These are phyloP conservation scores for Mytilinidion resinicola DNA, from an alignment of 495 filamentous ascomycete species.

Conservation along the genomic window DNA sequence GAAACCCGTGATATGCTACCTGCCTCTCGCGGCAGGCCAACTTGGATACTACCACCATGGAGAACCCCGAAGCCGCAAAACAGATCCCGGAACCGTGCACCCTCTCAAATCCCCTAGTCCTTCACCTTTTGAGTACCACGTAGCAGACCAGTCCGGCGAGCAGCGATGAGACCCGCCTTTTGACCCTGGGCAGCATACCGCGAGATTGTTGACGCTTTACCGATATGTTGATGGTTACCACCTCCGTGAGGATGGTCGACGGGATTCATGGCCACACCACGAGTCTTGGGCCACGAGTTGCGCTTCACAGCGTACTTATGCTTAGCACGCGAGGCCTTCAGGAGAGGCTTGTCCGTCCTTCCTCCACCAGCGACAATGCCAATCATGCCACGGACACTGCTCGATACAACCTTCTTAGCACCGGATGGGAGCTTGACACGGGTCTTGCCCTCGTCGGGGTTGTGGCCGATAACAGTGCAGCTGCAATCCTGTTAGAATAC, in stretches of 20 bases:
- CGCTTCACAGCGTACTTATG: conserved; percentile 90
- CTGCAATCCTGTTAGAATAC: no score
- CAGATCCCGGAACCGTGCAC: not conserved
- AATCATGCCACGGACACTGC: conserved; percentile 91
- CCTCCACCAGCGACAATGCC: conserved; percentile 99
- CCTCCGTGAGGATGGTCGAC: conserved; percentile 99
- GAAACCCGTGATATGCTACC: not conserved
- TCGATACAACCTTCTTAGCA: conserved; percentile 97
- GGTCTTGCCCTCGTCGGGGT: conserved; percentile 98
- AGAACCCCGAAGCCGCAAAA: not conserved
- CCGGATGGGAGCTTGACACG: conserved; percentile 97
- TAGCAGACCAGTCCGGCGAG: conserved; percentile 95
- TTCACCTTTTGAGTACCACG: conserved; percentile 99
- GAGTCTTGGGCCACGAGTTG: conserved; percentile 99
- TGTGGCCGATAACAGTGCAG: conserved; percentile 37
- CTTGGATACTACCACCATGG: not conserved
- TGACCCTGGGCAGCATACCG: conserved; percentile 96
- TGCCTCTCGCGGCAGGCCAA: not conserved
- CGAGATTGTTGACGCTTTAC: conserved; percentile 99
- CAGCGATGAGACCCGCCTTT: conserved; percentile 99
- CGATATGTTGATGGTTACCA: conserved; percentile 99
- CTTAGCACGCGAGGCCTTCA: conserved; percentile 42
- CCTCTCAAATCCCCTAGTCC: conserved; percentile 53
- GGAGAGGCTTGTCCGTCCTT: conserved; percentile 96
- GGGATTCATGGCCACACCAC: conserved; percentile 99